These are phyloP conservation scores for Apiospora malaysiana DNA, from an alignment of 2,329 filamentous ascomycete genomes.

Conservation along the genomic window DNA sequence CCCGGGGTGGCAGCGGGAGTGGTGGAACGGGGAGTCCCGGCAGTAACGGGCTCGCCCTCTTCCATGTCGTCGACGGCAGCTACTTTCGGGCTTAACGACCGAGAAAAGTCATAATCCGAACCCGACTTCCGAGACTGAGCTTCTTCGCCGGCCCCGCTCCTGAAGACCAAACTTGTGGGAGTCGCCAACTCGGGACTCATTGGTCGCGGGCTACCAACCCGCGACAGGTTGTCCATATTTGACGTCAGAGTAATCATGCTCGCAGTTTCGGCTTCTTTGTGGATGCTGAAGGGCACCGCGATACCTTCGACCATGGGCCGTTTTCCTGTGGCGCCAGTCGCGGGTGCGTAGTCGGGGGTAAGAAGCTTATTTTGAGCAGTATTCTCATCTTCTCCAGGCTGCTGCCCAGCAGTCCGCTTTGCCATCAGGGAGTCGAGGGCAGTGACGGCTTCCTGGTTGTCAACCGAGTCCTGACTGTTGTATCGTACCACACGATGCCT, in stretches of 20 bases:
- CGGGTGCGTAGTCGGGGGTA: constrained; percentile 49
- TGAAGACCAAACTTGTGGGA: constrained; percentile 19
- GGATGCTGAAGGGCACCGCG: constrained; percentile 75
- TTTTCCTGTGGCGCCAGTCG: constrained; percentile 62
- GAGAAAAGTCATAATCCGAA: constrained; percentile 22
- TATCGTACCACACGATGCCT: constrained; percentile 55
- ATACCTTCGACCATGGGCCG: constrained; percentile 72
- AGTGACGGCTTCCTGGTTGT: constrained; percentile 44
- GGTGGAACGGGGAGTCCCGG: constrained; percentile 25
- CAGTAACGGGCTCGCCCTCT: constrained; percentile 26
- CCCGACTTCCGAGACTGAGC: constrained; percentile 21
- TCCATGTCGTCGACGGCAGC: constrained; percentile 27
- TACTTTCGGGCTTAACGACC: constrained; percentile 25
- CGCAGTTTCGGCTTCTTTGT: constrained; percentile 67
- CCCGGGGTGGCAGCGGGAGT: constrained; percentile 25
- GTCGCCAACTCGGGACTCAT: constrained; percentile 37
- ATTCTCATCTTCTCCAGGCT: constrained; percentile 36
- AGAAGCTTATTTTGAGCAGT: constrained; percentile 47
- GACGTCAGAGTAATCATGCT: constrained; percentile 73
- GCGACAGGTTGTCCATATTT: constrained; percentile 39
- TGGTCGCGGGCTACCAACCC: constrained; percentile 40
- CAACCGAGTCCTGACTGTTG: constrained; percentile 48
- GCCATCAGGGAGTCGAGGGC: constrained; percentile 51
- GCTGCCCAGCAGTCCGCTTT: constrained; percentile 45
- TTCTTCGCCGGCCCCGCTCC: constrained; percentile 24